These are phyloP conservation scores for Chrysoporthe puriensis DNA, from an alignment of 2,329 filamentous ascomycete species.

Conservation along the genomic window DNA sequence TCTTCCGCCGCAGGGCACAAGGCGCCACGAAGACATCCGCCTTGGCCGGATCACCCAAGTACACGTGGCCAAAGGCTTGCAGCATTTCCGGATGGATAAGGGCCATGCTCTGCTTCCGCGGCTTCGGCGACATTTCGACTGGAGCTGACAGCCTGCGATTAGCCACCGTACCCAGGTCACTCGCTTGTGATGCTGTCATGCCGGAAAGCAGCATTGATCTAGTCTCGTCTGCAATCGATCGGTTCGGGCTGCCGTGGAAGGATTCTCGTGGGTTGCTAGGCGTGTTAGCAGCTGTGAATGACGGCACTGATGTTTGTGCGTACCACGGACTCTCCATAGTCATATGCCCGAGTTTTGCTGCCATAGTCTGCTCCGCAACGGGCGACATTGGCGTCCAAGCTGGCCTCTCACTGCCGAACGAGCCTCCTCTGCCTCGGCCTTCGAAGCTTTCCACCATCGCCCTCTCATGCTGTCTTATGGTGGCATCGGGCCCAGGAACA, in stretches of 20 bases:
- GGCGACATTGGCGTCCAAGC: constrained; percentile 34
- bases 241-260: constrained; percentile 26
- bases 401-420: constrained; percentile 26
- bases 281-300: constrained; percentile 23
- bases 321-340: constrained; percentile 33
- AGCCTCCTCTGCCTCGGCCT: constrained; percentile 29
- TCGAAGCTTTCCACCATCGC: constrained; percentile 42
- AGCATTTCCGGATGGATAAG: constrained; percentile 41
- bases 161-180: constrained; percentile 18
- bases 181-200: constrained; percentile 28
- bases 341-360: constrained; percentile 34
- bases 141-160: constrained; percentile 36
- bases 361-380: constrained; percentile 36
- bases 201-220: constrained; percentile 39
- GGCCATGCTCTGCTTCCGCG: constrained; percentile 32
- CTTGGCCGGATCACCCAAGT: constrained; percentile 45
- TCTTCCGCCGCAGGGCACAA: constrained; percentile 43
- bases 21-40: constrained; percentile 52
- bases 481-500: constrained; percentile 38
- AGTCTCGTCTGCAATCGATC: constrained; percentile 36
- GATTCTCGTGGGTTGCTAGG: constrained; percentile 29
- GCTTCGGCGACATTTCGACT: constrained; percentile 22
- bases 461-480: constrained; percentile 43
- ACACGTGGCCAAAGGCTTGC: constrained; percentile 46
- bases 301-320: not conserved